These are phyloP conservation scores for Phallus indusiatus DNA, from an alignment of 768 basidiomycete genomes.

Conservation along the genomic window DNA sequence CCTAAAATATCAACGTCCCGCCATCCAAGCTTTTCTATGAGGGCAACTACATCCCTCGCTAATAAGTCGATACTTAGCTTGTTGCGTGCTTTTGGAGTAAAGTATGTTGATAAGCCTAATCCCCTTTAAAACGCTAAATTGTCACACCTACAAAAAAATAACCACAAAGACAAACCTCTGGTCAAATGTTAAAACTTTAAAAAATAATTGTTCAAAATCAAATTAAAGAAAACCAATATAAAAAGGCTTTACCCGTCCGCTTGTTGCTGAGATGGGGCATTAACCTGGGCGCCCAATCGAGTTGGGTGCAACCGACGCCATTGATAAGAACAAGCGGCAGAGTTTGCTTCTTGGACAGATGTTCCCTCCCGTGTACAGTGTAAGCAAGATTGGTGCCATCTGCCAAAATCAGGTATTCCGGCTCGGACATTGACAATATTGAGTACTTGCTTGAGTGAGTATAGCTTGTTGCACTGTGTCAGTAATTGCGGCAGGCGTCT, in stretches of 20 bases:
- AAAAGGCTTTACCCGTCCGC: constrained; percentile 31
- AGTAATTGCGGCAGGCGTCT: too few relatives aligned
- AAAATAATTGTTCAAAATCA: background rate
- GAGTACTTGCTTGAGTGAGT: too few relatives aligned
- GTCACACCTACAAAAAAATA: background rate
- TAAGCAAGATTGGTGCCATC: constrained; percentile 38
- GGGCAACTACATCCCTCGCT: constrained; percentile 33
- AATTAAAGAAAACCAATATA: background rate
- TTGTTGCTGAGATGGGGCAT: constrained; percentile 24
- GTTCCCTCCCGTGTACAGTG: constrained; percentile 31
- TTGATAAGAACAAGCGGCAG: constrained; percentile 34
- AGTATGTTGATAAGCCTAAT: constrained; percentile 34
- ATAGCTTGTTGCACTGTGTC: too few relatives aligned
- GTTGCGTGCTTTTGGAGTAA: constrained; percentile 21
- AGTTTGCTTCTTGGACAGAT: constrained; percentile 16
- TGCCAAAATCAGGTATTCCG: constrained; percentile 18
- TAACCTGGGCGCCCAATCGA: constrained; percentile 34
- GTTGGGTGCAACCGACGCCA: constrained; percentile 30
- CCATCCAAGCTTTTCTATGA: constrained; percentile 33
- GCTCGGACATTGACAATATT: too few relatives aligned
- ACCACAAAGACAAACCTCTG: background rate
- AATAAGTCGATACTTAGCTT: constrained; percentile 34
- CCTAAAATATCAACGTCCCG: constrained; percentile 35
- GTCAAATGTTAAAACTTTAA: background rate
- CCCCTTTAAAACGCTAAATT: constrained; percentile 24